A percentile compares a stretch with the other conserved stretches of the same genome.
These are phyloP conservation scores for Pestalotiopsis fici DNA, from an alignment of 2,329 filamentous ascomycete species.

Conservation along the genomic window DNA sequence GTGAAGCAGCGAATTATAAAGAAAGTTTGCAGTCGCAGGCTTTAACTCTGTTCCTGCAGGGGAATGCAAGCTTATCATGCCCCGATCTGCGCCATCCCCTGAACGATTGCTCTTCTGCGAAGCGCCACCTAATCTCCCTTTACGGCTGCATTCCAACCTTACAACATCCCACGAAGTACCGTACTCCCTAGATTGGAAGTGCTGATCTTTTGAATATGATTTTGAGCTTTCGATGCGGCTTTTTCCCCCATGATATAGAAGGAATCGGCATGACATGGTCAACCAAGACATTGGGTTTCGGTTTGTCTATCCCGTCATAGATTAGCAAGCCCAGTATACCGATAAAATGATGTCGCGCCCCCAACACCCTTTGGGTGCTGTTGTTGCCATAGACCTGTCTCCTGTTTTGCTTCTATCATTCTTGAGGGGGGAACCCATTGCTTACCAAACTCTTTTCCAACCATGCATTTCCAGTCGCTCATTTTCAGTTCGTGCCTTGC, in stretches of 20 bases:
- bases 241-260: background rate
- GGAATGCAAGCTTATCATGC: background rate
- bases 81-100: background rate
- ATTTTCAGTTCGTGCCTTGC: constrained; percentile 12
- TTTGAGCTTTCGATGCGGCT: background rate
- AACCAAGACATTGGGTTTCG: background rate
- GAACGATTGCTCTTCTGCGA: background rate
- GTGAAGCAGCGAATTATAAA: background rate
- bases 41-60: background rate
- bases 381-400: background rate
- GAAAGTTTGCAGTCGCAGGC: background rate
- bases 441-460: constrained; percentile 8
- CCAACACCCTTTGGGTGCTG: background rate
- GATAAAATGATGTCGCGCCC: constrained; percentile 1
- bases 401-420: constrained; percentile 1
- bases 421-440: background rate
- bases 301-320: background rate
- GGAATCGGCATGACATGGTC: background rate
- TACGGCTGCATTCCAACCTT: background rate
- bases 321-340: background rate
- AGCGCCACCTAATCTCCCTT: constrained; percentile 1
- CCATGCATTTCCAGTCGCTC: constrained; percentile 10
- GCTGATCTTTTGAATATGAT: background rate
- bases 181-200: background rate
- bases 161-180: background rate